phyloP scores from a whole-genome alignment of 2,329 filamentous ascomycete genomes.

The Fusarium circinatum region DNA sequence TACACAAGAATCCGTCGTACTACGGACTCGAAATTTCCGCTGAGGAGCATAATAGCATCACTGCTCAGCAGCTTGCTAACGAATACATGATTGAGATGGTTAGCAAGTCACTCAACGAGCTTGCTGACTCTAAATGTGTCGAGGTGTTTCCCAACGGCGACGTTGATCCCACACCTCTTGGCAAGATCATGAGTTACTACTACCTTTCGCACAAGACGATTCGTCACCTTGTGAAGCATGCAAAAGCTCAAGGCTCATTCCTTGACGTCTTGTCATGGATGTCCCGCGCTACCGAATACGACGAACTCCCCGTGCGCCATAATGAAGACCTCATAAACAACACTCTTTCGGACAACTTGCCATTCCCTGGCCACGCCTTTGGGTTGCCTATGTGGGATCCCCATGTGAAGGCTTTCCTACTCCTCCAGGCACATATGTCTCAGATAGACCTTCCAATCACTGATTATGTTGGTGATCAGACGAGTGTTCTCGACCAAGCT shows the following conservation, averaged over 20 bases:
- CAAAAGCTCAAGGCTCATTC: conserved; percentile 80
- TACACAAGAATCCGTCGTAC: conserved; percentile 98
- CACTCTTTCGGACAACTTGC: conserved; percentile 84
- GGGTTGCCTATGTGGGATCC: conserved; percentile 97
- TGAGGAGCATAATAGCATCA: conserved; percentile 88
- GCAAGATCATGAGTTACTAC: conserved; percentile 99
- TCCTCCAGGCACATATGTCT: conserved; percentile 95
- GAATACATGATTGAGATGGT: conserved; percentile 96
- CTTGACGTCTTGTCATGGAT: conserved; percentile 90
- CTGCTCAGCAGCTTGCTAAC: conserved; percentile 87
- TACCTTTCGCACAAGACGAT: conserved; percentile 97
- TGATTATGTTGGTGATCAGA: conserved; percentile 96
- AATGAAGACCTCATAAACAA: conserved; percentile 98
- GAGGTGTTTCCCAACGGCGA: conserved; percentile 86
- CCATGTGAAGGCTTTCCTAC: conserved; percentile 93
- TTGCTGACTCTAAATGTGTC: conserved; percentile 86
- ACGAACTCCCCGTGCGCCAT: conserved; percentile 96
- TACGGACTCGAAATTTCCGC: conserved; percentile 94
- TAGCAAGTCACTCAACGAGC: conserved; percentile 82
- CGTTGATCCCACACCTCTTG: conserved; percentile 87
- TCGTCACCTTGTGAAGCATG: conserved; percentile 80
- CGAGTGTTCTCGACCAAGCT: conserved; percentile 89
- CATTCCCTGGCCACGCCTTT: conserved; percentile 67
- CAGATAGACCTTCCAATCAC: conserved; percentile 92
- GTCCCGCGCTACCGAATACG: conserved; percentile 92